A percentile compares a stretch with the other conserved stretches of the same genome.
Conservation (phyloP, 257 asterid species). For the Salvia splendens region DNA sequence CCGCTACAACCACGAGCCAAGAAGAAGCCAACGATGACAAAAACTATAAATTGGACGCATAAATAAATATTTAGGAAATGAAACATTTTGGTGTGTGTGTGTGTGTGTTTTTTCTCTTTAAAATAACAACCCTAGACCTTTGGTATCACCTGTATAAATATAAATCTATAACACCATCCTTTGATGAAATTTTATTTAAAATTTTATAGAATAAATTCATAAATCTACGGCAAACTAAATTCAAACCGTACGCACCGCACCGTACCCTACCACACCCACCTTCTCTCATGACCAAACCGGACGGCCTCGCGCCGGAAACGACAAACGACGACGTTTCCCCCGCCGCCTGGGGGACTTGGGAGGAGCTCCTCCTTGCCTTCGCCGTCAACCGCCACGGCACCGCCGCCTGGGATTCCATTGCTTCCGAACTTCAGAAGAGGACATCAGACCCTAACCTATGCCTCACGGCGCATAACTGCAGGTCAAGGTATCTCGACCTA, state of each 20-base stretch:
- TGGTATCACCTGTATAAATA: too few relatives aligned
- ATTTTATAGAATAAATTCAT: conserved; percentile 2
- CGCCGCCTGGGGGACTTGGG: conserved; percentile 74
- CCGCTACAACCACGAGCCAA: conserved; percentile 21
- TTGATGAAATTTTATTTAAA: not conserved
- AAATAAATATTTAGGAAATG: not conserved
- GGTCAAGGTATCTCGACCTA: conserved; percentile 53
- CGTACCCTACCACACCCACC: conserved; percentile 25
- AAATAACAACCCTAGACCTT: conserved; percentile 44
- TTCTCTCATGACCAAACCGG: conserved; percentile 52
- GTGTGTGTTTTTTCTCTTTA: not conserved
- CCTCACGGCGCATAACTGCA: conserved; percentile 52
- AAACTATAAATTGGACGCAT: not conserved
- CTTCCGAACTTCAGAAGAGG: conserved; percentile 64
- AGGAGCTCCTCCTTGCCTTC: conserved; percentile 74
- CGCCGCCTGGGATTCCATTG: conserved; percentile 69
- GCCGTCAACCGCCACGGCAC: conserved; percentile 88
- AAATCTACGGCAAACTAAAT: conserved; percentile 27
- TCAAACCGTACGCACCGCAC: conserved; percentile 42
- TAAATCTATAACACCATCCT: too few relatives aligned
- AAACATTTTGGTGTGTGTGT: not conserved
- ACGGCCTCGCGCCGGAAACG: conserved; percentile 42
- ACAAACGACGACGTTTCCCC: conserved; percentile 39
- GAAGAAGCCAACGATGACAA: conserved; percentile 26
- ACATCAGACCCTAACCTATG: conserved; percentile 40